Percentiles rank a stretch among this genome's conserved stretches.
Conservation (phyloP, 306 rosid genomes). For the Purshia tridentata region DNA sequence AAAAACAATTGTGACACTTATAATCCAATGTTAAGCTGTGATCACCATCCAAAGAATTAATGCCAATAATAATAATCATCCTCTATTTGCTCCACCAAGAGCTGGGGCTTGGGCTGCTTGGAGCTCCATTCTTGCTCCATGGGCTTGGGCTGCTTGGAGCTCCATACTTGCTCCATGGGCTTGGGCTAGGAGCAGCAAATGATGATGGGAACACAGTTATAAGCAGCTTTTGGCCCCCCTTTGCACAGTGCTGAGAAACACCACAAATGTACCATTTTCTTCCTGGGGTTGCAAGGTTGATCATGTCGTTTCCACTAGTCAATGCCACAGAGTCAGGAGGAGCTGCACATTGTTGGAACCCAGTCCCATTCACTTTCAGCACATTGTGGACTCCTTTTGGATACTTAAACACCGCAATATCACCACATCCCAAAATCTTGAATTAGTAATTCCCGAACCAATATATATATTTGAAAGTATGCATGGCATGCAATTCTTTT, state of each 20-base stretch:
- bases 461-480: too few relatives aligned
- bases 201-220: slow-evolving; percentile 33
- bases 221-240: slow-evolving; percentile 39
- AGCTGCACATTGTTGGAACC: slow-evolving; percentile 31
- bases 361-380: slow-evolving; percentile 38
- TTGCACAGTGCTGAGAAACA: slow-evolving; percentile 30
- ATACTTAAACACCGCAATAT: slow-evolving; percentile 43
- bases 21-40: too few relatives aligned
- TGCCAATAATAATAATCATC: too few relatives aligned
- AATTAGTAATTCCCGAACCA: not conserved
- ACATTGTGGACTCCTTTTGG: slow-evolving; percentile 37
- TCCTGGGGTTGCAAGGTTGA: slow-evolving; percentile 34
- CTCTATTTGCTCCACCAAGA: not conserved
- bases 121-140: not conserved
- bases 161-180: not conserved
- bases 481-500: too few relatives aligned
- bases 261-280: slow-evolving; percentile 55
- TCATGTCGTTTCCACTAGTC: slow-evolving; percentile 34
- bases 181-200: not conserved
- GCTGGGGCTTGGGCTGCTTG: not conserved
- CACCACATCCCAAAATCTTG: not conserved
- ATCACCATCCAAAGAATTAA: too few relatives aligned
- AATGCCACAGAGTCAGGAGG: slow-evolving; percentile 15
- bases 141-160: not conserved
- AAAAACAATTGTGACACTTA: too few relatives aligned